Conservation (phyloP, 2,329 filamentous ascomycete genomes). For the Penicillium sp. region DNA sequence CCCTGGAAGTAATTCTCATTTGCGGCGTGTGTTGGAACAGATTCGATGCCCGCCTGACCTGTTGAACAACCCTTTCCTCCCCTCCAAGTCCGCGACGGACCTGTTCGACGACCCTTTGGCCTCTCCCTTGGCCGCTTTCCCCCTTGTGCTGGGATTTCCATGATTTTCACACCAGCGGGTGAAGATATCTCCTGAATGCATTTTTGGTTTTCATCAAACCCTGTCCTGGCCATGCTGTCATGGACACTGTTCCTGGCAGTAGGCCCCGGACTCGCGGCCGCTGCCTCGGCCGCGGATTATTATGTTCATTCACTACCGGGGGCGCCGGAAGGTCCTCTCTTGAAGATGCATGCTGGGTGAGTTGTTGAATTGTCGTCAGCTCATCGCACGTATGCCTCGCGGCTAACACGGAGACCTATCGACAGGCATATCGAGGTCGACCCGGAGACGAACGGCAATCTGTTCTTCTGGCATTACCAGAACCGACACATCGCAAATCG, state of each 20-base stretch:
- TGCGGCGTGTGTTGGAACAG: neutral
- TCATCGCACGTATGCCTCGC: neutral
- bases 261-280: slow-evolving; percentile 21
- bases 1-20: no score
- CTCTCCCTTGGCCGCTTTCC: no score
- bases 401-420: slow-evolving; percentile 5
- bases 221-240: slow-evolving; percentile 16
- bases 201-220: slow-evolving; percentile 12
- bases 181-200: slow-evolving; percentile 19
- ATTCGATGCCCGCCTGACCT: slow-evolving; percentile 18
- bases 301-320: slow-evolving; percentile 82
- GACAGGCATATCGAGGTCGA: slow-evolving; percentile 83
- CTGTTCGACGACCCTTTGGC: no score
- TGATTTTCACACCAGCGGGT: slow-evolving; percentile 1
- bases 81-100: slow-evolving; percentile 15
- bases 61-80: no score
- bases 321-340: slow-evolving; percentile 65
- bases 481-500: slow-evolving; percentile 91
- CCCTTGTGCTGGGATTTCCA: no score
- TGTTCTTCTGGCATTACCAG: slow-evolving; percentile 98
- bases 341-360: slow-evolving; percentile 99
- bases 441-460: slow-evolving; percentile 76
- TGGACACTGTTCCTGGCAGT: slow-evolving; percentile 26
- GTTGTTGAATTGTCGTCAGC: slow-evolving; percentile 27
- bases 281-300: slow-evolving; percentile 72